Conservation (phyloP, 352 stramenopile genomes). For the Detonula confervacea region DNA sequence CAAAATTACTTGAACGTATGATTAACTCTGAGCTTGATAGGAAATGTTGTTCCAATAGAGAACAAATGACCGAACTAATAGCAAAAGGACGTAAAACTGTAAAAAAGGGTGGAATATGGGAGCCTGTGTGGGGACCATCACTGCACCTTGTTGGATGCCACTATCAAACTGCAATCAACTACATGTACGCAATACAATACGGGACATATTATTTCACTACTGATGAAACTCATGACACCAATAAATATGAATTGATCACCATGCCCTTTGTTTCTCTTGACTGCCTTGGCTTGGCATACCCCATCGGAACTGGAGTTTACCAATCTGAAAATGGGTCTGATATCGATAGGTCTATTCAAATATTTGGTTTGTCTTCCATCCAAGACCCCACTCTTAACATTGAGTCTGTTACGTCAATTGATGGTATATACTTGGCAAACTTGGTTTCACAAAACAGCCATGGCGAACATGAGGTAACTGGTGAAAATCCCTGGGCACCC, state of each 20-base stretch:
- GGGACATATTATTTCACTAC: background rate
- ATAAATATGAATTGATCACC: background rate
- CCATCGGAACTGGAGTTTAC: background rate
- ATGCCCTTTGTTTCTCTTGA: background rate
- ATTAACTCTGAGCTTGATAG: background rate
- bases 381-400: background rate
- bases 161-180: background rate
- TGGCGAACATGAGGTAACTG: background rate
- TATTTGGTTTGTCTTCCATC: background rate
- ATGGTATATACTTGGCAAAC: background rate
- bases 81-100: background rate
- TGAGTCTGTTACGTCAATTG: background rate
- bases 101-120: background rate
- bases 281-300: background rate
- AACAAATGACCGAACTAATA: background rate
- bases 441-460: background rate
- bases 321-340: background rate
- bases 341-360: background rate
- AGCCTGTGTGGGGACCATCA: background rate
- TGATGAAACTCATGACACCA: slow-evolving; percentile 8
- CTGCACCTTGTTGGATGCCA: background rate
- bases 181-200: background rate
- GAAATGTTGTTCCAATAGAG: background rate
- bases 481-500: background rate
- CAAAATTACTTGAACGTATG: background rate